A percentile compares a stretch with the other conserved stretches of the same genome.
phyloP scores from a whole-genome alignment of 306 rosid genomes.

The Macrotyloma uniflorum region DNA sequence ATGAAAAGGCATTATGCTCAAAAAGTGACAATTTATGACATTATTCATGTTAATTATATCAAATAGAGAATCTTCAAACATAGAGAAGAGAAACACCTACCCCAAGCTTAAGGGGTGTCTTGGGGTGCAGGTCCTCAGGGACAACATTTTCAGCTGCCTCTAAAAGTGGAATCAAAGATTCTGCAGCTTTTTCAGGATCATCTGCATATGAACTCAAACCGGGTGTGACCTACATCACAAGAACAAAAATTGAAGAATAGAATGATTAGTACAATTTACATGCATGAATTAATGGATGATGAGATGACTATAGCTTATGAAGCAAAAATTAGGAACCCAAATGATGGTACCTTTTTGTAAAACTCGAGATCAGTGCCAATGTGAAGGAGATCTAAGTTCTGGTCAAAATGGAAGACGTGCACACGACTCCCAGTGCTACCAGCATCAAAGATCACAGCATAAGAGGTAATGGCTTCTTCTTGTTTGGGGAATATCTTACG shows the following conservation, averaged over 20 bases:
- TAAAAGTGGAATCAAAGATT: slow-evolving; percentile 60
- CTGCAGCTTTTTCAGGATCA: slow-evolving; percentile 62
- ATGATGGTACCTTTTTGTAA: slow-evolving; percentile 33
- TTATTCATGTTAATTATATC: too few species aligned
- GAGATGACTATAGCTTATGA: neutral
- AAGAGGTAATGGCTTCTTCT: slow-evolving; percentile 38
- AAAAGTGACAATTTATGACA: too few species aligned
- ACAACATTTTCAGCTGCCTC: slow-evolving; percentile 59
- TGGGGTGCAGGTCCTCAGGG: slow-evolving; percentile 52
- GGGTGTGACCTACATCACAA: slow-evolving; percentile 37
- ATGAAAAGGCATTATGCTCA: too few species aligned
- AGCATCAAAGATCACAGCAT: slow-evolving; percentile 79
- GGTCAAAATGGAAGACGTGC: slow-evolving; percentile 72
- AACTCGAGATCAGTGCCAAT: slow-evolving; percentile 65
- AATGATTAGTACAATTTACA: neutral
- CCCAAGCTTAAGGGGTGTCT: slow-evolving; percentile 78
- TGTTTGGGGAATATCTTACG: slow-evolving; percentile 49
- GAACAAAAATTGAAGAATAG: too few species aligned
- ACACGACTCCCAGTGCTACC: slow-evolving; percentile 89
- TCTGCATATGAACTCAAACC: slow-evolving; percentile 68
- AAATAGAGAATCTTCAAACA: too few species aligned
- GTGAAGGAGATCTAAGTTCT: slow-evolving; percentile 60
- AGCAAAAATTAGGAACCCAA: neutral
- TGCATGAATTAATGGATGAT: too few species aligned
- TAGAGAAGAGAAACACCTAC: slow-evolving; percentile 31